Evolutionary conservation across 805 yeast species (phyloP).

Genomic region (Starmera quercuum): DNA sequence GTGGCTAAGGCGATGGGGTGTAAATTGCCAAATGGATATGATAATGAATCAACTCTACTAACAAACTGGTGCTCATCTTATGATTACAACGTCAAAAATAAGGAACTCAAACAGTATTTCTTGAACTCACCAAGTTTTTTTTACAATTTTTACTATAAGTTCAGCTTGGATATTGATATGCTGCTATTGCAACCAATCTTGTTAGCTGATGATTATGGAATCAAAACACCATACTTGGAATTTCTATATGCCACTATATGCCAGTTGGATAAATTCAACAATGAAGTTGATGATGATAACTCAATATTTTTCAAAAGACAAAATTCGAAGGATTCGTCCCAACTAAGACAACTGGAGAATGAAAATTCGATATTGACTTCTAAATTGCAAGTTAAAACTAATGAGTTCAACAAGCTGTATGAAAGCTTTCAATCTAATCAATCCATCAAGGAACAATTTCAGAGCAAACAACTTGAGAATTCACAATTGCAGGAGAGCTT

Average conservation of each 20-base stretch:
- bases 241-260: conserved; percentile 74
- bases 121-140: conserved; percentile 51
- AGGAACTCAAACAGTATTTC: conserved; percentile 15
- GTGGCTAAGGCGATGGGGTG: conserved; percentile 75
- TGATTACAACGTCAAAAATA: conserved; percentile 19
- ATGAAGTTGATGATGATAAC: conserved; percentile 8
- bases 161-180: conserved; percentile 63
- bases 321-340: conserved; percentile 3
- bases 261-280: conserved; percentile 38
- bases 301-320: conserved; percentile 19
- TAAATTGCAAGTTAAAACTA: conserved; percentile 3
- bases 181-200: conserved; percentile 79
- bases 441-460: not conserved
- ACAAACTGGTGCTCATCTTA: conserved; percentile 43
- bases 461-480: not conserved
- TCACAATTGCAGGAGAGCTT: not conserved
- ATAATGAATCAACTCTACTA: conserved; percentile 54
- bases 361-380: conserved; percentile 6
- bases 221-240: conserved; percentile 87
- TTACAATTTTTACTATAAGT: conserved; percentile 53
- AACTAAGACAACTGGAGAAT: conserved; percentile 1
- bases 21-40: conserved; percentile 60
- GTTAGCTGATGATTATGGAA: conserved; percentile 80
- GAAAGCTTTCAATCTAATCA: conserved; percentile 16
- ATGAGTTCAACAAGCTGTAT: conserved; percentile 17